Conservation (phyloP, 371 early-diverging fungal species). For the Smittium culicis region DNA sequence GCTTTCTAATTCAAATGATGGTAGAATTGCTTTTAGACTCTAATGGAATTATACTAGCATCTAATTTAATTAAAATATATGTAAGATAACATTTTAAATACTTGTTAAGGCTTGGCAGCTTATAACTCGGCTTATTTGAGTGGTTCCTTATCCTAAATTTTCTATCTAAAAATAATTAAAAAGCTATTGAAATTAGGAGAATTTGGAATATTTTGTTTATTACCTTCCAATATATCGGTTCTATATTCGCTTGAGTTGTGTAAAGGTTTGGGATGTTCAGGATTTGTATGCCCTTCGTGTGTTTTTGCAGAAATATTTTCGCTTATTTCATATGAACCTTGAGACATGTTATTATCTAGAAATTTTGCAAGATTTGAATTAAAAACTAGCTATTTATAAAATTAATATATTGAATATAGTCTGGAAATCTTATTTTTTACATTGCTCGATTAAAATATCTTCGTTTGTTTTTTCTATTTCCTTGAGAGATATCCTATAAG, state of each 20-base stretch:
- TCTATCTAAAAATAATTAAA: not conserved
- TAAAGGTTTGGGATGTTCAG: not conserved
- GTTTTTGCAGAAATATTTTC: not conserved
- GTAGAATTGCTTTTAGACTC: not conserved
- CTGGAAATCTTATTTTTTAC: no score
- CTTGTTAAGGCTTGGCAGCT: conserved; percentile 11
- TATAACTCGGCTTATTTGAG: conserved; percentile 1
- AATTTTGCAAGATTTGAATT: no score
- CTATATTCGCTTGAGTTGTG: not conserved
- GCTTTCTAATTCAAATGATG: conserved; percentile 3
- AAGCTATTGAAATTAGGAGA: not conserved
- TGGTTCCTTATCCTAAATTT: not conserved
- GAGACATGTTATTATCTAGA: no score
- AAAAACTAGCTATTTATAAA: no score
- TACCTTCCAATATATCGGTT: not conserved
- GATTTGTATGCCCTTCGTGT: not conserved
- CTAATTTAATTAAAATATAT: no score
- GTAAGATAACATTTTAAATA: no score
- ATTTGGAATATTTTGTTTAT: not conserved
- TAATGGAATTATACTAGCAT: not conserved
- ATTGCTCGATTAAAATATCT: no score
- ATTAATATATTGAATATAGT: no score
- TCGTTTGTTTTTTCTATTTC: no score
- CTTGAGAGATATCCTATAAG: no score
- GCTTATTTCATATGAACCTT: not conserved